These are phyloP conservation scores for Skeletonema potamos DNA, from an alignment of 108 stramenopile species.

Conservation along the genomic window DNA sequence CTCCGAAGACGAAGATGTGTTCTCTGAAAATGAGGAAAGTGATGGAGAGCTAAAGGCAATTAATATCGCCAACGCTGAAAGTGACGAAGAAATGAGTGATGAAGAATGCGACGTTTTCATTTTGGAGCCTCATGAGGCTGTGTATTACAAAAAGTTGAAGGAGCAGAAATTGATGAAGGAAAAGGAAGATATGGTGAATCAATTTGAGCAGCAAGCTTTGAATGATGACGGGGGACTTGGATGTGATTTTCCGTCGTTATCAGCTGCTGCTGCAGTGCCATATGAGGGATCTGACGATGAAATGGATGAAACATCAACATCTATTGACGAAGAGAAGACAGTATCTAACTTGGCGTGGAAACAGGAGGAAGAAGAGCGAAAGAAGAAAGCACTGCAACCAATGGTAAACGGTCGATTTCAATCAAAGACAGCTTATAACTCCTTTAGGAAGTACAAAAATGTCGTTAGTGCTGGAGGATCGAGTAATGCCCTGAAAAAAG, in stretches of 20 bases:
- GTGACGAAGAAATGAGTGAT: slow-evolving; percentile 55
- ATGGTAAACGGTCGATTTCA: slow-evolving; percentile 51
- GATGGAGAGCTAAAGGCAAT: slow-evolving; percentile 39
- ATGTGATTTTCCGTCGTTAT: slow-evolving; percentile 76
- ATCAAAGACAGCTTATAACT: slow-evolving; percentile 64
- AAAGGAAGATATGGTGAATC: not conserved
- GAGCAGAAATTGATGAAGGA: slow-evolving; percentile 18
- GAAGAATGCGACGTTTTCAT: slow-evolving; percentile 72
- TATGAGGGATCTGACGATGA: slow-evolving; percentile 75
- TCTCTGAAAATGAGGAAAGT: slow-evolving; percentile 12
- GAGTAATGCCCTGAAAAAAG: slow-evolving; percentile 48
- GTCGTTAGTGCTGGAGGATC: slow-evolving; percentile 31
- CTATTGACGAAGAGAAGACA: not conserved
- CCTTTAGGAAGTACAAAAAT: slow-evolving; percentile 67
- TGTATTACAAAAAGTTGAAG: slow-evolving; percentile 33
- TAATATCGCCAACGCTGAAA: slow-evolving; percentile 35
- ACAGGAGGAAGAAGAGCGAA: slow-evolving; percentile 41
- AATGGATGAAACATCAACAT: not conserved
- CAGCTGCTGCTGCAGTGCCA: slow-evolving; percentile 64
- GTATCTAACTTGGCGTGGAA: slow-evolving; percentile 9
- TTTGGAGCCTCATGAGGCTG: slow-evolving; percentile 63
- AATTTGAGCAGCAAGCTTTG: not conserved
- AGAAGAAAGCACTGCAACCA: slow-evolving; percentile 29
- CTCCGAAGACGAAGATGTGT: slow-evolving; percentile 28
- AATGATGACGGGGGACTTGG: slow-evolving; percentile 45